Base-by-base conservation (phyloP, 768 basidiomycete genomes). In the Lentinus tigrinus region DNA sequence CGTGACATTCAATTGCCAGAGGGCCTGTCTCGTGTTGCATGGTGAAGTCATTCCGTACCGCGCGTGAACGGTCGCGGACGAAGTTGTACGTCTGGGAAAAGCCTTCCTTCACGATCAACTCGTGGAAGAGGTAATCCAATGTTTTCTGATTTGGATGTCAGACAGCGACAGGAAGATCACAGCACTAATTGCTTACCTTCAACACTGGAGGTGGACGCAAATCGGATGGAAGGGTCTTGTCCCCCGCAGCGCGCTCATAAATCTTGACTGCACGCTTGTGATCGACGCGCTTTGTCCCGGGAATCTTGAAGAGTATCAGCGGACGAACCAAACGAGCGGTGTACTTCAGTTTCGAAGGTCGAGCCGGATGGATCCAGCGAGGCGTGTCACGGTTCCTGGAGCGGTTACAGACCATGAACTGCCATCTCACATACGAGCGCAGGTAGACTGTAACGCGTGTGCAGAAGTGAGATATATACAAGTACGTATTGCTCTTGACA, bases 161-260 rank as follows among this genome's bases (percentile, higher is more conserved):
- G 23, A 53, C 51, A 16, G 42, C 56, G 27, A 57, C 38, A 27
- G 55, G 16, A 37, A 34, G 6, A 57, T 49, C 3, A 19, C 21
- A 46, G 40, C 52, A 9, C 6, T 17, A 27, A 49, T 36, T n/a
- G 60, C 69, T 63, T 49, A 89, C 91, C 76, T 88, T 87, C 54
- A 98, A 85, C 26, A 97, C 83, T 19, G 72, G 74, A 0, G 95
- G 94, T 8, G 95, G 94, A 17, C 96, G 85, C 47, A 99, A 77
- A 70, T 99, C 96, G 0, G 93, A 94, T 2, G 96, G 95, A 0
- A 97, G 67, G 0, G 85, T 86, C 73, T 95, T 91, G 77, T 96
- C 93, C 24, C 95, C 95, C 14, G 93, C 91, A 3, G 93, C 94
- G 19, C 96, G 89, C 70, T 96, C 93, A 71, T 95, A 99, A 69